These are phyloP conservation scores for Fusarium sp. DNA, from an alignment of 2,329 filamentous ascomycete species.

Conservation along the genomic window DNA sequence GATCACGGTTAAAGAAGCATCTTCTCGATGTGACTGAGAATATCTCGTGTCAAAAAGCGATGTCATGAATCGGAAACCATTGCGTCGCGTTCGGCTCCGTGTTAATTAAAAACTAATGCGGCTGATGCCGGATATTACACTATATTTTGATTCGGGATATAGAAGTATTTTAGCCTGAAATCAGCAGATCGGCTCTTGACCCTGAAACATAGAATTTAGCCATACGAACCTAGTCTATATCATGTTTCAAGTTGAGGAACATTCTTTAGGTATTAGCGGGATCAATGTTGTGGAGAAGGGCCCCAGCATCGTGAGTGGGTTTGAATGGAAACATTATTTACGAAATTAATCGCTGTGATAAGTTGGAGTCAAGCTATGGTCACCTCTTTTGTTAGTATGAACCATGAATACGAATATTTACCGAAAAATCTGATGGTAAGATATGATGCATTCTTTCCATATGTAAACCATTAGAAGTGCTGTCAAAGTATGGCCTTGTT, in stretches of 20 bases:
- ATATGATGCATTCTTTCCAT: no score
- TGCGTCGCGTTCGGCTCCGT: background rate
- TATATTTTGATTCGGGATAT: background rate
- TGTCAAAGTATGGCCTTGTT: no score
- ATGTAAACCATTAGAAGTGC: no score
- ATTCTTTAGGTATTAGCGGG: background rate
- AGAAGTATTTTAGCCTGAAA: background rate
- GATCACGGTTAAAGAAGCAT: background rate
- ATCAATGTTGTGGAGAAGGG: background rate
- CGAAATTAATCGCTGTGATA: slow-evolving; percentile 10
- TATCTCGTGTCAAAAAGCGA: background rate
- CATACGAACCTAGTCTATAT: slow-evolving; percentile 1
- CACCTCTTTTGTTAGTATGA: no score
- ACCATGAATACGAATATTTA: no score
- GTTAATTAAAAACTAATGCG: background rate
- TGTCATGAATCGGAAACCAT: background rate
- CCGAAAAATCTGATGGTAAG: no score
- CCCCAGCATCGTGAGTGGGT: no score
- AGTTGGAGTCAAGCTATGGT: background rate
- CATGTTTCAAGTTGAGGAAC: slow-evolving; percentile 14
- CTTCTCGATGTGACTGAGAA: background rate
- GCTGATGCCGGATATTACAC: background rate
- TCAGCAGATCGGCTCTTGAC: slow-evolving; percentile 12
- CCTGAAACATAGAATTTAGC: slow-evolving; percentile 16
- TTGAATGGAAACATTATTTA: no score